Evolutionary conservation across 176 grass and related monocot genomes (phyloP).

Genomic region (Rhynchospora breviuscula): DNA sequence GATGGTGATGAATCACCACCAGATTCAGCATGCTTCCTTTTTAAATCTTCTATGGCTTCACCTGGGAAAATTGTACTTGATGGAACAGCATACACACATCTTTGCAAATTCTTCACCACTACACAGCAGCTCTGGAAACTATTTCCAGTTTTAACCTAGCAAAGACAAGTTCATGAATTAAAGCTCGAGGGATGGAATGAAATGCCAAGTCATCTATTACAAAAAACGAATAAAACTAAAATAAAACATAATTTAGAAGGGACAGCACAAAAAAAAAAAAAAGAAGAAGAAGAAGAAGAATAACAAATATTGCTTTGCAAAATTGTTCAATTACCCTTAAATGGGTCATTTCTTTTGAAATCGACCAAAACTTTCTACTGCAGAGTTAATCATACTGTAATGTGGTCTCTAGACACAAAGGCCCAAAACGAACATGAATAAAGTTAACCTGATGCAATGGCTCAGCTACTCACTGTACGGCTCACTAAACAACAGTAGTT

Average conservation of each 20-base stretch:
- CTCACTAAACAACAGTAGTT: too few species aligned
- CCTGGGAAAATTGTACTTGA: constrained; percentile 58
- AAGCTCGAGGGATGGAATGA: neutral
- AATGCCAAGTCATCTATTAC: neutral
- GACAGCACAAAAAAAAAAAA: neutral
- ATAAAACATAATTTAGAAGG: neutral
- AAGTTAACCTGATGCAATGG: neutral
- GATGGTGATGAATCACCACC: constrained; percentile 29
- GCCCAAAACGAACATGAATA: neutral
- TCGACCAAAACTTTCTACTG: neutral
- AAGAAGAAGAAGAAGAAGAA: too few species aligned
- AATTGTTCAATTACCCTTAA: neutral
- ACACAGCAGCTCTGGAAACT: constrained; percentile 75
- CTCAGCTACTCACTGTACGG: neutral
- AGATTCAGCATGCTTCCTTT: constrained; percentile 36
- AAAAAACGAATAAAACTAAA: neutral
- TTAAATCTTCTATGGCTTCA: constrained; percentile 37
- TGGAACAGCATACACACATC: constrained; percentile 95
- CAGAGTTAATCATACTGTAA: neutral
- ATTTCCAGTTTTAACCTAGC: constrained; percentile 65
- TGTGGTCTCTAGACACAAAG: neutral
- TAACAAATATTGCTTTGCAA: neutral
- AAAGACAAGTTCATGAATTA: constrained; percentile 1
- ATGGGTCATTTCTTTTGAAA: neutral
- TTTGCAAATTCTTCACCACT: constrained; percentile 84